Evolutionary conservation across 2,329 filamentous ascomycete genomes (phyloP).

Genomic region (Ophiocordyceps robertsii): DNA sequence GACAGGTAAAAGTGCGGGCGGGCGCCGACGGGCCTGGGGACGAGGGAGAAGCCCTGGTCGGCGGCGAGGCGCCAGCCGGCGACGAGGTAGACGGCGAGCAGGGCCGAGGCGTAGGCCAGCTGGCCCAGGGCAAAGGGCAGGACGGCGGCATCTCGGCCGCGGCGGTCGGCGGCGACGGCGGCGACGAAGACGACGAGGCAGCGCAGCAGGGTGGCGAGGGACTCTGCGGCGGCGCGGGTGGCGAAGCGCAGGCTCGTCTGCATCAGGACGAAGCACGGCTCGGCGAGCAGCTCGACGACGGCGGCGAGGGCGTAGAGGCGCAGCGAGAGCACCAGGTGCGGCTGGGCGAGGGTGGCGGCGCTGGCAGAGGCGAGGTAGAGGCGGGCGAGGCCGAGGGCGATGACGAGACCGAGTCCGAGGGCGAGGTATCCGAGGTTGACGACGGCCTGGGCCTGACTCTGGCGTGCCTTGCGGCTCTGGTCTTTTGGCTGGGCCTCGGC

Average conservation of each 20-base stretch:
- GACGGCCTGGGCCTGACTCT: constrained; percentile 45
- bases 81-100: constrained; percentile 58
- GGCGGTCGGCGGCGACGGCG: constrained; percentile 47
- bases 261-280: constrained; percentile 80
- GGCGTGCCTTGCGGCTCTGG: neutral
- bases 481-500: constrained; percentile 3
- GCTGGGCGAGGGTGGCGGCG: constrained; percentile 37
- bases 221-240: constrained; percentile 70
- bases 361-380: constrained; percentile 48
- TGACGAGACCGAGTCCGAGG: constrained; percentile 50
- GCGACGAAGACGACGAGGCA: constrained; percentile 62
- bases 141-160: constrained; percentile 48
- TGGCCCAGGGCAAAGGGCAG: constrained; percentile 86
- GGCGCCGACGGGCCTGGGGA: constrained; percentile 28
- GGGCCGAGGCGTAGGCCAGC: constrained; percentile 54
- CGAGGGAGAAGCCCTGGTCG: constrained; percentile 53
- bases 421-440: constrained; percentile 83
- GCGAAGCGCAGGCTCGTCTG: constrained; percentile 72
- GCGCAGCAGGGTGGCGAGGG: constrained; percentile 63
- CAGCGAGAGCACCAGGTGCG: constrained; percentile 45
- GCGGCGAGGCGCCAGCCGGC: constrained; percentile 44
- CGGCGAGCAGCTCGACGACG: constrained; percentile 64
- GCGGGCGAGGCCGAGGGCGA: constrained; percentile 50
- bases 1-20: constrained; percentile 33
- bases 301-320: constrained; percentile 42